Evolutionary conservation across 192 early-diverging fungal genomes (phyloP), one percentile per base, ranked within the genome.

Genomic region (Coemansia umbellata): DNA sequence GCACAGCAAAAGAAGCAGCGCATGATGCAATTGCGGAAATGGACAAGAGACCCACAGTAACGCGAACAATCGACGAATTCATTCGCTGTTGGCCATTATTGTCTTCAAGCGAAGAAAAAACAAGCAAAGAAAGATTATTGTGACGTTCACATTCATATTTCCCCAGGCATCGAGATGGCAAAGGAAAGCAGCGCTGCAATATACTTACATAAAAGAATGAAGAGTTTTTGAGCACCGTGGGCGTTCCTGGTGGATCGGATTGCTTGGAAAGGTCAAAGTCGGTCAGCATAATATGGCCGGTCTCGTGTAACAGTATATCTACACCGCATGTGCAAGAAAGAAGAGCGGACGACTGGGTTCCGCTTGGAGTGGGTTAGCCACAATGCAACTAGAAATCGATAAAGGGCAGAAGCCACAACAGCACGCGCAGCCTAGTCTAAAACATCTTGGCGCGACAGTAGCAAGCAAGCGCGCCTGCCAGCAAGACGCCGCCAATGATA

Each of bases 181-280:
- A 41, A n/a, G 57, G 10, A n/a, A 53, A 21, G 24, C 44, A 19
- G 11, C 28, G 35, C 22, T 18, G 48, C 2, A 23, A 36, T 36
- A 22, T 37, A 63, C 65, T 74, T 71, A 85, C 78, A 30, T 71
- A 62, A 51, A 85, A 80, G 33, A 75, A 81, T 2, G 76, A 77
- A 33, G 67, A 70, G 32, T 74, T 79, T 49, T 83, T 84, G 13
- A 89, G 76, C 9, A 91, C 69, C 8, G 61, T 70, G 5, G 90
- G 87, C 19, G 85, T 84, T n/a, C 86, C 89, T 2, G 90, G 85
- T 31, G 88, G 84, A 36, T 78, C 78, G 2, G 92, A 92, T 52
- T 91, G 91, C 81, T 99, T 99, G 7, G 92, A 94, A 14, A 99
- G 83, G 74, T 97, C 97, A 81, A 99, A 99, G 61, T 99, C 97